phyloP scores from a whole-genome alignment of 106 monocot species.

The Allium fistulosum region DNA sequence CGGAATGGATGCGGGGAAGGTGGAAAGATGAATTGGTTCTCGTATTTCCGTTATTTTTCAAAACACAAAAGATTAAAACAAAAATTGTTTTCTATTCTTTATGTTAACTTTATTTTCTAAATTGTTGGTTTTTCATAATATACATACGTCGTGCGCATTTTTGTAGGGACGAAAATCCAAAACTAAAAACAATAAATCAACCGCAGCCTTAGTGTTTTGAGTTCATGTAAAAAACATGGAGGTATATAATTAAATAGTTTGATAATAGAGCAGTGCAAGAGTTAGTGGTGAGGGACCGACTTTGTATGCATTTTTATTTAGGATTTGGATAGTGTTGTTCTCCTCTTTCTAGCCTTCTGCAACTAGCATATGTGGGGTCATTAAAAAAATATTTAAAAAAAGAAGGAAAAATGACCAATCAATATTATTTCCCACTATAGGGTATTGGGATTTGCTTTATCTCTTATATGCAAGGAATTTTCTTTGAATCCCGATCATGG shows the following conservation, averaged over 20 bases:
- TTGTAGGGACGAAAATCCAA: too few species aligned
- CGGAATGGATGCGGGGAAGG: too few species aligned
- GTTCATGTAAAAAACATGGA: not conserved
- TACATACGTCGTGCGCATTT: too few species aligned
- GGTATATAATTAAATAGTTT: not conserved
- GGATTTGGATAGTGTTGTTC: conserved; percentile 3
- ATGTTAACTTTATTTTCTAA: too few species aligned
- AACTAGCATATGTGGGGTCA: not conserved
- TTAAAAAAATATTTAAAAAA: not conserved
- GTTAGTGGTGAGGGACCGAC: conserved; percentile 6
- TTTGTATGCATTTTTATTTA: conserved; percentile 5
- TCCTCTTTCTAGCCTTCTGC: not conserved
- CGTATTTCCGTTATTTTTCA: too few species aligned
- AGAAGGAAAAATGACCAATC: too few species aligned
- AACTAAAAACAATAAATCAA: too few species aligned
- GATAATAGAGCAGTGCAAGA: conserved; percentile 9
- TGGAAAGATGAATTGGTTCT: too few species aligned
- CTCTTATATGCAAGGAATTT: not conserved
- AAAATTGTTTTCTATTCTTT: too few species aligned
- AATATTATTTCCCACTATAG: not conserved
- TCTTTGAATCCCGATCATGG: not conserved
- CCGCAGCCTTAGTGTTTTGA: not conserved
- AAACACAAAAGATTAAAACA: too few species aligned
- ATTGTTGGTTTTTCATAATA: too few species aligned
- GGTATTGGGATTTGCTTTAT: not conserved